Evolutionary conservation across 257 asterid genomes (phyloP), one percentile per base, ranked within the genome.

Genomic region (Lantana camara): DNA sequence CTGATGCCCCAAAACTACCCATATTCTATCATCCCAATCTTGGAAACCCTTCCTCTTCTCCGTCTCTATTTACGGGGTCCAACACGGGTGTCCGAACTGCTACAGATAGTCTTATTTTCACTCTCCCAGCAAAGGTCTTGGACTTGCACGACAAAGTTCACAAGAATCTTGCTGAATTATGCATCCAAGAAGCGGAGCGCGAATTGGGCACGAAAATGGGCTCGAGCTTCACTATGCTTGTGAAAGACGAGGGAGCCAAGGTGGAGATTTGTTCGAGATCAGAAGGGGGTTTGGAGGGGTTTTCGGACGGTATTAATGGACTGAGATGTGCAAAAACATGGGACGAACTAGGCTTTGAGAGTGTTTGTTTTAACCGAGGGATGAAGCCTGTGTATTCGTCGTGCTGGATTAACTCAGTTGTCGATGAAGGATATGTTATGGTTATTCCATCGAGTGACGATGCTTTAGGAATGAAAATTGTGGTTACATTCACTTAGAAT

Each of bases 391-490:
- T 9, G 13, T 49, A 79, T 66, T 81, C 50, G 19, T 78, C 95
- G 2, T 75, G 83, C 40, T 86, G 95, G 96, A 72, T 86, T 40
- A 79, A 71, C 34, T 73, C 87, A 0, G 64, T 65, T 13, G 60
- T 46, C 54, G 89, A 77, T 71, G 83, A 88, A 73, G 95, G 77
- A 12, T 72, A 66, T 55, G 71, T 83, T 9, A 64, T 89, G 67
- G 66, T 82, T 51, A 22, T 76, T 73, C 84, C 80, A 63, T 60
- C 71, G 15, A 8, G 27, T 21, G 71, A 30, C 49, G 46, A 16
- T n/a, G 24, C 9, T 67, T 49, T 46, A 17, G 78, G 71, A 19
- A 7, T 54, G 42, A 76, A 73, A 30, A 49, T 85, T 24, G 63
- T 88, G 7, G 73, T 84, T 44, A 67, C 84, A 0, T 64, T 77